These are phyloP conservation scores for Fusarium dlaminii DNA, from an alignment of 2,329 filamentous ascomycete genomes.

Conservation along the genomic window DNA sequence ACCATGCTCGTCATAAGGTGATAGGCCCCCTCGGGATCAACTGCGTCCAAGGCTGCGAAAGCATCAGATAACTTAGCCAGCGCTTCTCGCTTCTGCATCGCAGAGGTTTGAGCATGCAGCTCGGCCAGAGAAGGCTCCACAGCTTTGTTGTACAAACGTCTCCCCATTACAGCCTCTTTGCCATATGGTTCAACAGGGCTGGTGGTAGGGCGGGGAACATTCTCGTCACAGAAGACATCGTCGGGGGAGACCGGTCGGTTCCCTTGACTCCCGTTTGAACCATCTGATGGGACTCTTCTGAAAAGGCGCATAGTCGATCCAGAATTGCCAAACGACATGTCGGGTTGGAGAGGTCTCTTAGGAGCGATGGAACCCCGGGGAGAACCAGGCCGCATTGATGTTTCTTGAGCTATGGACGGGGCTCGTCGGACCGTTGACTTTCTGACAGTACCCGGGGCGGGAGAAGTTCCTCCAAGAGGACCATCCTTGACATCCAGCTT, in stretches of 20 bases:
- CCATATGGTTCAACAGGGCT: conserved; percentile 66
- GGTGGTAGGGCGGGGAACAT: conserved; percentile 61
- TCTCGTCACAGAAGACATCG: conserved; percentile 67
- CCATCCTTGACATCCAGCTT: conserved; percentile 70
- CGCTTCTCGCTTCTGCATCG: conserved; percentile 77
- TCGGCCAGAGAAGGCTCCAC: conserved; percentile 87
- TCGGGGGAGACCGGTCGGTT: conserved; percentile 50
- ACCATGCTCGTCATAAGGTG: conserved; percentile 83
- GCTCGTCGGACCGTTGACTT: conserved; percentile 65
- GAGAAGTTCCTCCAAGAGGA: conserved; percentile 65
- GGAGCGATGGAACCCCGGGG: conserved; percentile 56
- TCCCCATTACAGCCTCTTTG: conserved; percentile 86
- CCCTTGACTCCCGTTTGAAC: conserved; percentile 57
- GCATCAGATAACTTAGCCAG: conserved; percentile 86
- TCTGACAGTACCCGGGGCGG: conserved; percentile 65
- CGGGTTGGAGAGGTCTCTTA: conserved; percentile 84
- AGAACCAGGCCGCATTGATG: conserved; percentile 52
- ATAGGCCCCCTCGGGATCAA: conserved; percentile 91
- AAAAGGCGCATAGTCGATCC: conserved; percentile 93
- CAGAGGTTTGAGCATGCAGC: conserved; percentile 80
- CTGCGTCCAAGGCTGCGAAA: conserved; percentile 82
- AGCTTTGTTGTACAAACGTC: conserved; percentile 81
- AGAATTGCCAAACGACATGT: conserved; percentile 93
- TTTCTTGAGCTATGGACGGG: conserved; percentile 53
- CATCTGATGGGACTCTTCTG: conserved; percentile 81